Evolutionary conservation across 192 early-diverging fungal species (phyloP).

Genomic region (Coemansia sp.): DNA sequence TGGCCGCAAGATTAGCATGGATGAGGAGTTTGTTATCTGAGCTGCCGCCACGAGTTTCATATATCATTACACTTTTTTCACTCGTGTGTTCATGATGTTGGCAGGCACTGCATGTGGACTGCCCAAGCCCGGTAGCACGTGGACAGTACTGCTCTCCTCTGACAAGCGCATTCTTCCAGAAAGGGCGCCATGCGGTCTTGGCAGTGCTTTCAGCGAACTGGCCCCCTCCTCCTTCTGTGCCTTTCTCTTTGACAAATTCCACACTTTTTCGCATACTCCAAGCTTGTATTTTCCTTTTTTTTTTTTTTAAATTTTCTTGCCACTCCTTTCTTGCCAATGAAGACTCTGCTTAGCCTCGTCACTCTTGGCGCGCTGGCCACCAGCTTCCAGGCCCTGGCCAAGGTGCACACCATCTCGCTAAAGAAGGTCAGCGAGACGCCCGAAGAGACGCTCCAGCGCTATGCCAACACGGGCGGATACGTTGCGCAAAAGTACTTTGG

Average conservation of each 20-base stretch:
- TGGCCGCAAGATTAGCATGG: conserved; percentile 49
- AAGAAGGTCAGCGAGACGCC: conserved; percentile 68
- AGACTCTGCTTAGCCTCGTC: conserved; percentile 28
- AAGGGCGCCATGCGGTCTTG: background rate
- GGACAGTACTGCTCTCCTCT: background rate
- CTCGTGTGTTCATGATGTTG: no score
- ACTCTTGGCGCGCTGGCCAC: conserved; percentile 36
- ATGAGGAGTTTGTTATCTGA: conserved; percentile 46
- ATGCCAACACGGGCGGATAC: conserved; percentile 62
- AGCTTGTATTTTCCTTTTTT: background rate
- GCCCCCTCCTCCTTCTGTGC: background rate
- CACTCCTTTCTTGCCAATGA: no score
- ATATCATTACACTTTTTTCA: background rate
- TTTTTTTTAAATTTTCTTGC: background rate
- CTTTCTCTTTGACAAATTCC: no score
- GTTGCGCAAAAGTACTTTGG: conserved; percentile 80
- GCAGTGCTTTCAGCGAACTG: background rate
- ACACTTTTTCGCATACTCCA: no score
- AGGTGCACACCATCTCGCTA: conserved; percentile 45
- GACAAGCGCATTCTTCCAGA: background rate
- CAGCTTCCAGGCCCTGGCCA: conserved; percentile 12
- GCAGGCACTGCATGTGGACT: no score
- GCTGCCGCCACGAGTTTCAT: background rate
- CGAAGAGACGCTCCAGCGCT: conserved; percentile 59
- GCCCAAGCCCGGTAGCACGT: background rate